phyloP scores from a whole-genome alignment of 805 yeast species.

The Starmera amethionina region DNA sequence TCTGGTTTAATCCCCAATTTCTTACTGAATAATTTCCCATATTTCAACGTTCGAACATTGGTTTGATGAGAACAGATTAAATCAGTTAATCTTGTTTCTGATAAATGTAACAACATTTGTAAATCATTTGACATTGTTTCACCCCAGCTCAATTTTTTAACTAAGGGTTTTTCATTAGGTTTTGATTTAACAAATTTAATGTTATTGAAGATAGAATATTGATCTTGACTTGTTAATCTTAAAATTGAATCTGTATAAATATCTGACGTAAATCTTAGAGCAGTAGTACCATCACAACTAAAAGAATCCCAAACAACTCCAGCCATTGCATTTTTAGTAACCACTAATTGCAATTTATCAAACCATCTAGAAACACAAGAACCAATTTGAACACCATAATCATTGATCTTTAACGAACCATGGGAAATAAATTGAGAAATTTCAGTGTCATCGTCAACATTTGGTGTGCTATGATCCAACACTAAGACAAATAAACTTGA shows the following conservation, averaged over 20 bases:
- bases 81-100: conserved; percentile 83
- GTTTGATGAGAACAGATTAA: conserved; percentile 72
- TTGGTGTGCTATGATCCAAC: conserved; percentile 62
- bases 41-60: conserved; percentile 64
- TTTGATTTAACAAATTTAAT: conserved; percentile 15
- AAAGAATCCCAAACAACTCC: conserved; percentile 88
- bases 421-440: conserved; percentile 60
- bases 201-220: conserved; percentile 30
- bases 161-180: conserved; percentile 8
- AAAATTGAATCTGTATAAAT: conserved; percentile 83
- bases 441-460: conserved; percentile 30
- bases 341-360: conserved; percentile 77
- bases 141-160: conserved; percentile 25
- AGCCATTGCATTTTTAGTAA: conserved; percentile 78
- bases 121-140: conserved; percentile 22
- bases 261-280: conserved; percentile 78
- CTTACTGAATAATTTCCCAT: conserved; percentile 68
- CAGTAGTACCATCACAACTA: conserved; percentile 91
- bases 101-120: conserved; percentile 51
- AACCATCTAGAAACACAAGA: conserved; percentile 93
- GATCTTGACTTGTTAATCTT: conserved; percentile 61
- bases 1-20: conserved; percentile 81
- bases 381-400: conserved; percentile 75
- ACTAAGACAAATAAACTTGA: conserved; percentile 74
- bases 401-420: conserved; percentile 66